Evolutionary conservation across 306 rosid species (phyloP), one percentile per base, ranked within the genome.

Genomic region (Begonia peltatifolia): DNA sequence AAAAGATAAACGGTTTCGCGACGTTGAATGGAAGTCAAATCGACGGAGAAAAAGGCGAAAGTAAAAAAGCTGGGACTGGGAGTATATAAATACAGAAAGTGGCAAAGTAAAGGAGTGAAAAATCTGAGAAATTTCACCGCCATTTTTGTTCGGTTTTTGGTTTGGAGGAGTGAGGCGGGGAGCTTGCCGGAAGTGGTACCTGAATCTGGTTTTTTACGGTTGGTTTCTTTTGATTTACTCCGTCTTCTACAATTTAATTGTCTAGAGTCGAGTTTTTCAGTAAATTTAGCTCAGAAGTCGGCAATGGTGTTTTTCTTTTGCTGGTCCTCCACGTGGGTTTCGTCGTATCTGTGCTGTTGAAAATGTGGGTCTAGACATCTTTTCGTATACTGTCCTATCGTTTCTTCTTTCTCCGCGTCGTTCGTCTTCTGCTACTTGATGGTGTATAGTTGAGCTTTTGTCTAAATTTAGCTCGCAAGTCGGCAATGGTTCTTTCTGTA

Each of bases 161-260:
- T 59, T 47, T 35, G 10, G 36, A 30, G 38, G 53, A 14, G 13
- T 23, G 59, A 12, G 74, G 11, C 22, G 58, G 48, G 52, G 52
- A 63, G 80, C 88, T 74, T 69, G 72, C 60, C 81, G 77, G 59
- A 63, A 36, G 53, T 57, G 71, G 49, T 56, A 67, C 71, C 70
- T 30, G 52, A 60, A 51, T 52, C 47, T 43, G 60, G 46, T 72
- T 16, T 30, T 47, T 66, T 67, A 62, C 14, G 63, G 81, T 79
- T 62, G 14, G 53, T 14, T 62, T 63, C 53, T 49, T 52, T 46
- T 22, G 17, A 2, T 16, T 2, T 10, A 12, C 18, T 50, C 25
- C 11, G 59, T 44, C 55, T 23, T 12, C 15, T 9, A 2, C 43
- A 56, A 54, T 11, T 9, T 6, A 38, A 46, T 9, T n/a, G 46